Conservation (phyloP, 2,329 filamentous ascomycete species). For the Thielaviopsis ethacetica region DNA sequence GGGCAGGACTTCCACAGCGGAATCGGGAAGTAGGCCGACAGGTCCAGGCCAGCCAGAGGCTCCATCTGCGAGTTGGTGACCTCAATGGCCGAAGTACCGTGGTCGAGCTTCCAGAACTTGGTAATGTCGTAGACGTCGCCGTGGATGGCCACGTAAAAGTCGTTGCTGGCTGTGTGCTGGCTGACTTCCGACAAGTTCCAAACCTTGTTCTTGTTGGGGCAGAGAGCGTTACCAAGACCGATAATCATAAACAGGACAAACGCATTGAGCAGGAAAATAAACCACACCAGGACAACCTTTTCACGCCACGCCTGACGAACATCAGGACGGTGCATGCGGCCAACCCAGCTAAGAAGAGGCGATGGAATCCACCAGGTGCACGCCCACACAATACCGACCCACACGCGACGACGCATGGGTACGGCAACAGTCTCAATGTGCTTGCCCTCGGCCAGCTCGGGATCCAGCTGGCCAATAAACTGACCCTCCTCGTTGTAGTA, state of each 20-base stretch:
- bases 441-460: constrained; percentile 62
- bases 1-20: constrained; percentile 62
- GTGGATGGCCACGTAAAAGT: constrained; percentile 77
- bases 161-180: constrained; percentile 51
- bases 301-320: constrained; percentile 96
- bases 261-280: constrained; percentile 72
- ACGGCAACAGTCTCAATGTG: constrained; percentile 55
- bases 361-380: constrained; percentile 93
- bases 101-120: constrained; percentile 71
- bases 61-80: constrained; percentile 52
- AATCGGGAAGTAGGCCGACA: constrained; percentile 74
- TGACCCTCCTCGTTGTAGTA: constrained; percentile 60
- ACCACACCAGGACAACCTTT: constrained; percentile 65
- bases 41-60: constrained; percentile 57
- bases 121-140: constrained; percentile 85
- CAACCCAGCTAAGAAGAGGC: constrained; percentile 59
- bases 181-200: constrained; percentile 59
- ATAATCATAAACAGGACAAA: constrained; percentile 85
- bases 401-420: constrained; percentile 48
- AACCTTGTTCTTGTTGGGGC: constrained; percentile 80
- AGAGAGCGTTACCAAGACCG: constrained; percentile 66
- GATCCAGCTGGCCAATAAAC: constrained; percentile 53
- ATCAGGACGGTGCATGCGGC: constrained; percentile 93
- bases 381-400: constrained; percentile 71
- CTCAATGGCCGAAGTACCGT: constrained; percentile 56